Evolutionary conservation across 2,329 filamentous ascomycete genomes (phyloP).

Genomic region (Thelonectria blattea): DNA sequence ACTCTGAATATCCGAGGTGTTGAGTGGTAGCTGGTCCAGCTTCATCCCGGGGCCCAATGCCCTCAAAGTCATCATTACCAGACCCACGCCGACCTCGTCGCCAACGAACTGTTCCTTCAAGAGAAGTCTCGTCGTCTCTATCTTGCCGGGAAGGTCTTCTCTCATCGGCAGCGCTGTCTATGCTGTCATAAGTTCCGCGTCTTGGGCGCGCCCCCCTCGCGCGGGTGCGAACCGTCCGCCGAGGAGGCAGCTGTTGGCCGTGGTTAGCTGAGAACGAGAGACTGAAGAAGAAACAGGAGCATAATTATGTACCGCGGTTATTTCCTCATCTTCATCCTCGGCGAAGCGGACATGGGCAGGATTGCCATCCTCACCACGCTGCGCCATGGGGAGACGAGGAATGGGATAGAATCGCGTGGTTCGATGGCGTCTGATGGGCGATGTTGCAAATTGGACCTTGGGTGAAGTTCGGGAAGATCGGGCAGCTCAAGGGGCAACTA

Average conservation of each 20-base stretch:
- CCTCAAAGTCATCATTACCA: background rate
- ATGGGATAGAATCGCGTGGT: too few relatives aligned
- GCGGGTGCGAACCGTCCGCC: constrained; percentile 13
- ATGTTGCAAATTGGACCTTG: background rate
- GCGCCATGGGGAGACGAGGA: background rate
- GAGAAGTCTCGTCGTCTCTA: constrained; percentile 2
- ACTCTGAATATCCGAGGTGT: background rate
- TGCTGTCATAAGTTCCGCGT: constrained; percentile 20
- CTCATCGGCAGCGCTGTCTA: background rate
- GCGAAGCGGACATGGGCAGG: constrained; percentile 28
- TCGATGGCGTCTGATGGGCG: too few relatives aligned
- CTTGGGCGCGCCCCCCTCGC: constrained; percentile 11
- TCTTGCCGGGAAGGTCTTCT: constrained; percentile 11
- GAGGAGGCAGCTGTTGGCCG: constrained; percentile 10
- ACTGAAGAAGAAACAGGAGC: background rate
- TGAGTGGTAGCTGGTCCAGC: background rate
- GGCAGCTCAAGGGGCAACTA: background rate
- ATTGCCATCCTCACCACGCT: constrained; percentile 19
- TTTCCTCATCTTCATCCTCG: constrained; percentile 27
- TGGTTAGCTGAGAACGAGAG: constrained; percentile 9
- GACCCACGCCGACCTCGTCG: background rate
- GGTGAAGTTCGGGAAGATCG: background rate
- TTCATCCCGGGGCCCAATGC: background rate
- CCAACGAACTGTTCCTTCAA: too few relatives aligned
- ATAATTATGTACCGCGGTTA: constrained; percentile 26